phyloP scores from a whole-genome alignment of 2,329 filamentous ascomycete species.

The Zymoseptoria brevis region DNA sequence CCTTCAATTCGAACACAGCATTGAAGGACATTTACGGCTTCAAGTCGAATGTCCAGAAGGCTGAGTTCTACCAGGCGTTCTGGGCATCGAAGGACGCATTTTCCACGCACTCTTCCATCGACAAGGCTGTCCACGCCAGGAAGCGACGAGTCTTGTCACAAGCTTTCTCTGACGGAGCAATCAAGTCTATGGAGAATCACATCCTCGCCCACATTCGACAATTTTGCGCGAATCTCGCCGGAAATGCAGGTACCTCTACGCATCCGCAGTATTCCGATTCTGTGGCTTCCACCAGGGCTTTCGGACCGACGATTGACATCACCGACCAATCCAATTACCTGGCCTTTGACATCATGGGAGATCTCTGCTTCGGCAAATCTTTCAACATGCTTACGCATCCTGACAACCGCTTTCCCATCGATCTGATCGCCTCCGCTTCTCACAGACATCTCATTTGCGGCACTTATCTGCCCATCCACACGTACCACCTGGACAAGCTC shows the following conservation, averaged over 20 bases:
- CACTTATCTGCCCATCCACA: conserved; percentile 36
- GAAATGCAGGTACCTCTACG: conserved; percentile 4
- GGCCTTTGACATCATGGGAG: conserved; percentile 31
- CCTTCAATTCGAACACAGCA: conserved; percentile 64
- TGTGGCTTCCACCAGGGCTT: conserved; percentile 24
- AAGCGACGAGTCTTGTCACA: conserved; percentile 41
- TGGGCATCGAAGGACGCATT: conserved; percentile 35
- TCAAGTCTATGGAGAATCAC: conserved; percentile 40
- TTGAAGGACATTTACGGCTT: conserved; percentile 47
- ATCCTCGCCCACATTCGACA: conserved; percentile 38
- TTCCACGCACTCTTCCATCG: conserved; percentile 39
- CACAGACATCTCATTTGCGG: conserved; percentile 30
- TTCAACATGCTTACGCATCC: conserved; percentile 38
- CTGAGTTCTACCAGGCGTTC: conserved; percentile 42
- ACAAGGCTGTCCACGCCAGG: conserved; percentile 39
- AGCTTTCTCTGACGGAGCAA: conserved; percentile 40
- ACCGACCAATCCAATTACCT: conserved; percentile 36
- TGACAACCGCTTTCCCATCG: conserved; percentile 27
- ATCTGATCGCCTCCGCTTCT: conserved; percentile 17
- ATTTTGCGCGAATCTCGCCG: conserved; percentile 29
- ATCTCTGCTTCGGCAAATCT: conserved; percentile 29
- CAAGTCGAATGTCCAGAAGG: conserved; percentile 42
- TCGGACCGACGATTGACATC: conserved; percentile 38
- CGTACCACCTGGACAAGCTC: conserved; percentile 33
- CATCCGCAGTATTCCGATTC: background rate